phyloP scores from a whole-genome alignment of 1,139 yeast species.

The Pichia cactophila region DNA sequence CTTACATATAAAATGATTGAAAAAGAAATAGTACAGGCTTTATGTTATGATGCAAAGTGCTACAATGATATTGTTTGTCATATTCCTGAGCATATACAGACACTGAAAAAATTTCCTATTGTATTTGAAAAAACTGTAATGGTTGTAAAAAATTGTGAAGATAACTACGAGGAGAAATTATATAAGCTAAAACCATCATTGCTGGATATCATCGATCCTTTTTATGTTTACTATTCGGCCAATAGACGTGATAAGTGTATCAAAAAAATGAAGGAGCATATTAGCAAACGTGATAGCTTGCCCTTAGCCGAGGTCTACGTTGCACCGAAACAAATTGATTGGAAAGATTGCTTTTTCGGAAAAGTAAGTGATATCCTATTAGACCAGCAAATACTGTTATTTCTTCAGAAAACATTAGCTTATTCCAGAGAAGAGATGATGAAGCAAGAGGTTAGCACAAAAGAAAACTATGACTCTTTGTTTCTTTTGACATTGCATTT shows the following conservation, averaged over 20 bases:
- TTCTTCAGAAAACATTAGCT: conserved; percentile 42
- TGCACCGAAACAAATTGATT: conserved; percentile 37
- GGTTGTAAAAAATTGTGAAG: conserved; percentile 24
- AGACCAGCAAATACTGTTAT: conserved; percentile 44
- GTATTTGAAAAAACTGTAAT: conserved; percentile 34
- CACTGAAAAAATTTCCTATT: conserved; percentile 68
- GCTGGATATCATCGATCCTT: conserved; percentile 31
- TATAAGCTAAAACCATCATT: conserved; percentile 31
- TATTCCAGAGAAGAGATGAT: conserved; percentile 29
- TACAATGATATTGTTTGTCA: conserved; percentile 63
- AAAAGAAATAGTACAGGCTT: conserved; percentile 68
- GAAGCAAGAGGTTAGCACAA: conserved; percentile 8
- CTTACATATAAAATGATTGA: conserved; percentile 46
- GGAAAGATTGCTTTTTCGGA: conserved; percentile 32
- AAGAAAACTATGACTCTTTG: conserved; percentile 39
- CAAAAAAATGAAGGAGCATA: conserved; percentile 41
- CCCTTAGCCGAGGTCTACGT: conserved; percentile 39
- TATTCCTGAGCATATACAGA: conserved; percentile 68
- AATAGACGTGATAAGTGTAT: conserved; percentile 72
- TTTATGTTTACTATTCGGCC: conserved; percentile 68
- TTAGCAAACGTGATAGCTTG: conserved; percentile 31
- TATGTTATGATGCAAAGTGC: conserved; percentile 66
- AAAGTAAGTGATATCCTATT: conserved; percentile 42
- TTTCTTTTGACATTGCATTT: conserved; percentile 58
- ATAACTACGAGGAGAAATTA: conserved; percentile 24